Base-by-base conservation (phyloP, 345 rosid species). In the Bruguiera parviflora region DNA sequence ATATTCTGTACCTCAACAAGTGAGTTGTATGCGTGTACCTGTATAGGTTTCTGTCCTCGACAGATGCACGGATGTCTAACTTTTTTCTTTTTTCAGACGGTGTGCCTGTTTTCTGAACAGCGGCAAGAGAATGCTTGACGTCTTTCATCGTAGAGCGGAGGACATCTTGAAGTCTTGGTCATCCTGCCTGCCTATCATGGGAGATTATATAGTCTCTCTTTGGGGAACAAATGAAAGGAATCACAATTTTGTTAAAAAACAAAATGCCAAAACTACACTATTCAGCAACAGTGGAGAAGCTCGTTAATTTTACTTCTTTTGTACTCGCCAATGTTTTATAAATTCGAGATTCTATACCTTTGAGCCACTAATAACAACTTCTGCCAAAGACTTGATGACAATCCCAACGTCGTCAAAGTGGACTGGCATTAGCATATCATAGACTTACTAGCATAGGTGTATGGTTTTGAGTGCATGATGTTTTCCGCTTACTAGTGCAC, bases 151-250 rank as follows among this genome's bases (percentile, higher is more conserved):
- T 66, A 84, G 86, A 87, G 82, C 89, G 58, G 97, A 94, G 77
- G 88, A 82, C 55, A 82, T 88, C 74, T 84, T 95, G 76, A 87
- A 86, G 81, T 87, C 89, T 6, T 91, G 99, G 96, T 97, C 93
- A 1, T 86, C 96, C 15, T 89, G 79, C 69, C 81, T 95, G 71
- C 99, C 95, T 29, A 76, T 80, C 25, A 49, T 71, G 24, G 92
- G 93, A 78, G 96, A 95, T 51, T 82, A 73, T 82, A 73, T 89
- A 86, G 78, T 84, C 82, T 9, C 78, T 75, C 25, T 87, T 87
- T 27, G 99, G 97, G 25, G 97, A 91, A 70, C 95, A 91, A 81
- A 91, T 89, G 96, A 91, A 88, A 77, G 96, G 84, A 72, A 83
- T 88, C 71, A 87, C 93, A 0, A 97, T 95, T 68, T 75, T 91